These are phyloP conservation scores for Entomortierella beljakovae DNA, from an alignment of 192 early-diverging fungal genomes.

Conservation along the genomic window DNA sequence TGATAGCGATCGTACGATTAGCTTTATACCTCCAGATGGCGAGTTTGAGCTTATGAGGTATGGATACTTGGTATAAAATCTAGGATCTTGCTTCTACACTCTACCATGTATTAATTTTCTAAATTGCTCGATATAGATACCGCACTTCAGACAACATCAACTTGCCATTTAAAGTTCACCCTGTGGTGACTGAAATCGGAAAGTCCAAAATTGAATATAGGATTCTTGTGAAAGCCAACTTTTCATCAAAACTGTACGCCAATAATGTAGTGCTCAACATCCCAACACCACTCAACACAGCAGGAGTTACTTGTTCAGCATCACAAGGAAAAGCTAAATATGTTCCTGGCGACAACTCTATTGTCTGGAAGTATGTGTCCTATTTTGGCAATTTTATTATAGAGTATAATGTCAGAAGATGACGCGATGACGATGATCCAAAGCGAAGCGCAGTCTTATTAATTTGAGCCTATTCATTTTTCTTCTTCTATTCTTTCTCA, in stretches of 20 bases:
- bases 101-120: neutral
- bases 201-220: slow-evolving; percentile 89
- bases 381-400: neutral
- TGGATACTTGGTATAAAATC: too few relatives aligned
- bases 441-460: too few relatives aligned
- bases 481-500: neutral
- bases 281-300: slow-evolving; percentile 93
- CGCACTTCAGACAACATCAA: slow-evolving; percentile 96
- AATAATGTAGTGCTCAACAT: slow-evolving; percentile 90
- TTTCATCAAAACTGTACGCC: slow-evolving; percentile 87
- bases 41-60: slow-evolving; percentile 97
- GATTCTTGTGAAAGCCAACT: slow-evolving; percentile 90
- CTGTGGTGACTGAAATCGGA: slow-evolving; percentile 89
- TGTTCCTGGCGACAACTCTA: slow-evolving; percentile 90
- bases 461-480: too few relatives aligned
- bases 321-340: slow-evolving; percentile 94
- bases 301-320: slow-evolving; percentile 84
- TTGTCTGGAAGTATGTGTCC: slow-evolving; percentile 92
- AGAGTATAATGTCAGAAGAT: too few relatives aligned
- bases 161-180: slow-evolving; percentile 95
- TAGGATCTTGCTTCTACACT: too few relatives aligned
- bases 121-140: slow-evolving; percentile 61
- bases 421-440: too few relatives aligned
- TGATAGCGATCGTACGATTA: slow-evolving; percentile 93
- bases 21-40: slow-evolving; percentile 97